These are phyloP conservation scores for Gleditsia sinensis DNA, from an alignment of 306 rosid genomes.

Conservation along the genomic window DNA sequence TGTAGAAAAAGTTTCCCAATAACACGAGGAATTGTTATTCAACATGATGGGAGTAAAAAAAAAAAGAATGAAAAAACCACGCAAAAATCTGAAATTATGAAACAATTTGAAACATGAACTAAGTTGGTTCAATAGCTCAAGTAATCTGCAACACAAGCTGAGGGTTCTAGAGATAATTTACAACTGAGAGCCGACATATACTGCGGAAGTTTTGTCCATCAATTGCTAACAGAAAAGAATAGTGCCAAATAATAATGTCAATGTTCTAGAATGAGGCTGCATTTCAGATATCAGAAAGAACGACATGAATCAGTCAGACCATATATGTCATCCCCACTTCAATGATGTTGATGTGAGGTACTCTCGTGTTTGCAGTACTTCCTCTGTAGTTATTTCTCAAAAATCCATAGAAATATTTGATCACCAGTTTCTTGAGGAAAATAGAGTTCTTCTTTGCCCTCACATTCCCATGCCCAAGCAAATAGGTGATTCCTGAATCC, in stretches of 20 bases:
- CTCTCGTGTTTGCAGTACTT: constrained; percentile 79
- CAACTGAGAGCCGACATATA: neutral
- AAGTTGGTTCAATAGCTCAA: neutral
- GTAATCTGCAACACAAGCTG: neutral
- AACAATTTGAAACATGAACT: neutral
- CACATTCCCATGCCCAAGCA: constrained; percentile 90
- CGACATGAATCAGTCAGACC: constrained; percentile 52
- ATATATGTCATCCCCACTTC: constrained; percentile 90
- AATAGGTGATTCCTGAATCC: constrained; percentile 89
- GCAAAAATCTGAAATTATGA: neutral
- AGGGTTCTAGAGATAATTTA: constrained; percentile 1
- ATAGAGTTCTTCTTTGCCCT: constrained; percentile 89
- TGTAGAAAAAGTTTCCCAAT: no score
- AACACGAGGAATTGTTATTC: neutral
- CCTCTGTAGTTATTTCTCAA: constrained; percentile 87
- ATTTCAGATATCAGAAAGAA: constrained; percentile 16
- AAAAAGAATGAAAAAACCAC: neutral
- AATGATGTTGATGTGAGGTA: constrained; percentile 91
- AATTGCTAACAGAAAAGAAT: neutral
- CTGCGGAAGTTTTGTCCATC: neutral
- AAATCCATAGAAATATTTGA: constrained; percentile 89
- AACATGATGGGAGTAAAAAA: neutral
- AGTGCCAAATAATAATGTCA: neutral
- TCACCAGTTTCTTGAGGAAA: constrained; percentile 76
- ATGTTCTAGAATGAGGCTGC: constrained; percentile 1